Evolutionary conservation across 1,139 yeast species (phyloP).

Genomic region (Pichia sp.): DNA sequence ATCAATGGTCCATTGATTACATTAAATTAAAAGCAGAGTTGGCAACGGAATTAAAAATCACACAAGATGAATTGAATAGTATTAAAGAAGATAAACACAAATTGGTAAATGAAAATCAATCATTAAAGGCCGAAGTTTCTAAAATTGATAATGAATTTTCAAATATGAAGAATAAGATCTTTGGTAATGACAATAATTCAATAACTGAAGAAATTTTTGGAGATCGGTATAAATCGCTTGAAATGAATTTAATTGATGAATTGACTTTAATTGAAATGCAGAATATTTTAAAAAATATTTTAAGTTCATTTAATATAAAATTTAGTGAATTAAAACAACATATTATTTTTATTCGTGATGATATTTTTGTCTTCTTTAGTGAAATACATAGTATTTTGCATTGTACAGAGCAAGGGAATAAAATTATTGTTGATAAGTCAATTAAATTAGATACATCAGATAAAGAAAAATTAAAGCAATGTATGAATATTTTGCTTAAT

Average conservation of each 20-base stretch:
- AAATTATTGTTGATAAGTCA: constrained; percentile 9
- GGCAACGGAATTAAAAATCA: not conserved
- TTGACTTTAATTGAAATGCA: constrained; percentile 11
- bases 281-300: constrained; percentile 17
- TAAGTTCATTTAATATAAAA: constrained; percentile 11
- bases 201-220: not conserved
- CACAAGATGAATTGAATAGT: not conserved
- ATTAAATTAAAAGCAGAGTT: constrained; percentile 4
- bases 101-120: not conserved
- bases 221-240: constrained; percentile 3
- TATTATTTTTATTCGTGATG: constrained; percentile 15
- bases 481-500: constrained; percentile 14
- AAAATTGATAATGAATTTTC: not conserved
- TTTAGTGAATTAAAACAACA: constrained; percentile 7
- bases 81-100: constrained; percentile 1
- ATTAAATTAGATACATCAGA: constrained; percentile 9
- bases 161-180: too few species aligned
- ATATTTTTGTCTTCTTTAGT: constrained; percentile 14
- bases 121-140: not conserved
- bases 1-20: constrained; percentile 1
- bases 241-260: constrained; percentile 14
- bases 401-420: constrained; percentile 1
- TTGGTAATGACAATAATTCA: too few species aligned
- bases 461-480: constrained; percentile 11
- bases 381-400: constrained; percentile 17